Conservation (phyloP, 371 early-diverging fungal genomes). For the Dichotomocladium elegans region DNA sequence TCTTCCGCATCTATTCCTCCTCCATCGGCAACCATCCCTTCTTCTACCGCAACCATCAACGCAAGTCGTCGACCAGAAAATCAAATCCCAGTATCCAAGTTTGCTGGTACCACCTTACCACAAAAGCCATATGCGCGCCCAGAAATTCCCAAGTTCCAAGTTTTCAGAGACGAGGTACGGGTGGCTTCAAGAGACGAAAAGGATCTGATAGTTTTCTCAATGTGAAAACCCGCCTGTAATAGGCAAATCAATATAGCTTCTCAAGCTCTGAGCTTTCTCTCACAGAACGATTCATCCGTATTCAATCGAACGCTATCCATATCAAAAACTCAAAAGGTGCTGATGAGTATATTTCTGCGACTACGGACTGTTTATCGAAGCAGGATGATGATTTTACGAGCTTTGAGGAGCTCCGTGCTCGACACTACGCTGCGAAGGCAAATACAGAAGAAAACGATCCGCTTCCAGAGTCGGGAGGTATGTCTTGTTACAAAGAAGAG, state of each 20-base stretch:
- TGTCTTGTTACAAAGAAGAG: too few relatives aligned
- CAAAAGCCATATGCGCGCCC: slow-evolving; percentile 22
- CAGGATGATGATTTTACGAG: background rate
- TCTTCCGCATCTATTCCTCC: slow-evolving; percentile 5
- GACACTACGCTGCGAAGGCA: background rate
- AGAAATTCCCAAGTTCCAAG: slow-evolving; percentile 25
- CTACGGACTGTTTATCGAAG: background rate
- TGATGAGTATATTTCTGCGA: slow-evolving; percentile 2
- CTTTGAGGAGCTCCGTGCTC: slow-evolving; percentile 10
- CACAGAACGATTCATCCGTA: background rate
- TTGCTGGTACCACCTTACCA: slow-evolving; percentile 49
- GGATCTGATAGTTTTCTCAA: too few relatives aligned
- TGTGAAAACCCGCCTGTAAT: too few relatives aligned
- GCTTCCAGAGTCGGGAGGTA: background rate
- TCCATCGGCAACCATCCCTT: slow-evolving; percentile 13
- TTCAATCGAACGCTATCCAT: background rate
- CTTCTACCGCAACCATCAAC: slow-evolving; percentile 7
- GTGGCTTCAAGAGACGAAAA: too few relatives aligned
- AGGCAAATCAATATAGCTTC: too few relatives aligned
- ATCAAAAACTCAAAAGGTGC: slow-evolving; percentile 7
- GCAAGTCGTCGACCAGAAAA: slow-evolving; percentile 46
- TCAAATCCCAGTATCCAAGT: slow-evolving; percentile 29
- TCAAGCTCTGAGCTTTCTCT: background rate
- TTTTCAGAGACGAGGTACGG: slow-evolving; percentile 21
- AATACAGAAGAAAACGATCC: background rate